These are phyloP conservation scores for Podospora didyma DNA, from an alignment of 495 filamentous ascomycete genomes.

Conservation along the genomic window DNA sequence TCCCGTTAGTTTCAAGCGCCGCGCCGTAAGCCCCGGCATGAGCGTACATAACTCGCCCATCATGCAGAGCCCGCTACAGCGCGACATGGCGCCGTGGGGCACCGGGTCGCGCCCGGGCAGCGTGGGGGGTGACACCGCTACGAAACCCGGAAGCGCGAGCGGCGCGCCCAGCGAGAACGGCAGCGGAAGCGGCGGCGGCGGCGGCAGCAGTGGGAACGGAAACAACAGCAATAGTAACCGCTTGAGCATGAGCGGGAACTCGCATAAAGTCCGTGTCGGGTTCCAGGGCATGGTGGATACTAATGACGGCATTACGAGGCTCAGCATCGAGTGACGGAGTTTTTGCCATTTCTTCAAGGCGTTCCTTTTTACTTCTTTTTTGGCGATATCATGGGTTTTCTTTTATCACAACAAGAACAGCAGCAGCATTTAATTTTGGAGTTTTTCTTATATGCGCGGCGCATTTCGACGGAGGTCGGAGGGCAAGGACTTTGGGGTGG, in stretches of 20 bases:
- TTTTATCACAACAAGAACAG: not conserved
- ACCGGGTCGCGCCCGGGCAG: constrained; percentile 52
- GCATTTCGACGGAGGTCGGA: too few species aligned
- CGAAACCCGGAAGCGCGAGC: constrained; percentile 8
- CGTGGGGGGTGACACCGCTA: constrained; percentile 48
- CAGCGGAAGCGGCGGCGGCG: constrained; percentile 22
- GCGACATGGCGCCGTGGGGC: constrained; percentile 70
- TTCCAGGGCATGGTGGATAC: constrained; percentile 96
- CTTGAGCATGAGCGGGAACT: constrained; percentile 19
- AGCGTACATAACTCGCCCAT: constrained; percentile 86
- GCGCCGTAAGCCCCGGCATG: constrained; percentile 89
- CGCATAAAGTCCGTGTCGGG: constrained; percentile 57
- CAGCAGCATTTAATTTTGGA: too few species aligned
- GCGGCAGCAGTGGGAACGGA: too few species aligned
- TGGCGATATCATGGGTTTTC: too few species aligned
- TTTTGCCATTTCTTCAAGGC: not conserved
- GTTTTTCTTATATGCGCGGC: too few species aligned
- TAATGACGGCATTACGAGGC: constrained; percentile 92
- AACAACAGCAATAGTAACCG: constrained; percentile 21
- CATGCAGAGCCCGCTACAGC: constrained; percentile 74
- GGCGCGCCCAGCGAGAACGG: constrained; percentile 38
- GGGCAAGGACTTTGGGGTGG: too few species aligned
- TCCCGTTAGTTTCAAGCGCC: constrained; percentile 81
- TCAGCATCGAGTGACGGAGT: constrained; percentile 55
- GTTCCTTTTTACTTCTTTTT: not conserved